Percentiles rank a stretch among this genome's conserved stretches.
Evolutionary conservation across 2,329 filamentous ascomycete genomes (phyloP).

Genomic region (Exophiala spinifera): DNA sequence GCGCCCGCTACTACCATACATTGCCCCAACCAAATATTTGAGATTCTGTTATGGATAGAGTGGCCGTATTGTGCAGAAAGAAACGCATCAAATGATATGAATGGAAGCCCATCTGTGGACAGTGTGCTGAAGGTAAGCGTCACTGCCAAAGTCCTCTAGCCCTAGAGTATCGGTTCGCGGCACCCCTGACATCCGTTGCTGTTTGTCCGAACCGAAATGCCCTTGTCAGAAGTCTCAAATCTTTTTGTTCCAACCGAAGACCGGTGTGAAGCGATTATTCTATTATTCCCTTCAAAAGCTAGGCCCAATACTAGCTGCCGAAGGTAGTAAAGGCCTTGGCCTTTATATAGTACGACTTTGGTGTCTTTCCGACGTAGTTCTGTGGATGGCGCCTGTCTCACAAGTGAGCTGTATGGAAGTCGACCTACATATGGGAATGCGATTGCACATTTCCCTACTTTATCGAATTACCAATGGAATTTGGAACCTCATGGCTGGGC

Average conservation of each 20-base stretch:
- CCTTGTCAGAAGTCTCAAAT: neutral
- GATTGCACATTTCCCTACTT: neutral
- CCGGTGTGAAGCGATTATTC: neutral
- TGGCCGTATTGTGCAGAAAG: neutral
- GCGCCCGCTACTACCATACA: slow-evolving; percentile 35
- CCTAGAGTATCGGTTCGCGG: neutral
- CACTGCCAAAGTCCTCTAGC: neutral
- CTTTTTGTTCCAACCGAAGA: neutral
- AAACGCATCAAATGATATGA: slow-evolving; percentile 9
- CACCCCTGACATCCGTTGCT: neutral
- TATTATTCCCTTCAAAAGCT: neutral
- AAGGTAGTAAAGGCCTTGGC: neutral
- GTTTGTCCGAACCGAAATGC: neutral
- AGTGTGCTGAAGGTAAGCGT: neutral
- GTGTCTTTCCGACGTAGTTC: neutral
- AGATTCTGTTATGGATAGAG: slow-evolving; percentile 37
- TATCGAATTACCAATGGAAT: neutral
- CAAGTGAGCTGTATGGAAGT: neutral
- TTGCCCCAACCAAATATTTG: slow-evolving; percentile 41
- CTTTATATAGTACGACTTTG: neutral
- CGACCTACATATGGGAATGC: neutral
- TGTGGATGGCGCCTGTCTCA: neutral
- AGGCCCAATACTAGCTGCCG: neutral
- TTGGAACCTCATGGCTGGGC: neutral
- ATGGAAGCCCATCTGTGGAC: slow-evolving; percentile 32